Conservation (phyloP, 1,284 basidiomycete species). For the Austroboletus niveus region DNA sequence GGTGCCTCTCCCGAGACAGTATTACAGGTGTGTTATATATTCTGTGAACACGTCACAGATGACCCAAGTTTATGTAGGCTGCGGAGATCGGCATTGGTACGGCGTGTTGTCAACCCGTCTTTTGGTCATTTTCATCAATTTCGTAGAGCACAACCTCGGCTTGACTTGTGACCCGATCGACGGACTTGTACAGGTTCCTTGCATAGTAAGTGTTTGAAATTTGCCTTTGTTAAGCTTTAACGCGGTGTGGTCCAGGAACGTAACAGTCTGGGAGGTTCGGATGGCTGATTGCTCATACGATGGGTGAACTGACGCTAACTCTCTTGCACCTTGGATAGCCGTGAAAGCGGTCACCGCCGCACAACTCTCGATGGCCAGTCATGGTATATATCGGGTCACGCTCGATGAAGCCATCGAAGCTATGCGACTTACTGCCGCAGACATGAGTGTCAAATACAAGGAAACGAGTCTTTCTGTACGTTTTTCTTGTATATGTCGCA, state of each 20-base stretch:
- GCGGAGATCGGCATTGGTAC: slow-evolving; percentile 93
- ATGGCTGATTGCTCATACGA: slow-evolving; percentile 2
- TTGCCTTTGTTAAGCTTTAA: slow-evolving; percentile 5
- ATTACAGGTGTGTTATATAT: slow-evolving; percentile 49
- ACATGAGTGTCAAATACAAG: slow-evolving; percentile 90
- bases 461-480: slow-evolving; percentile 87
- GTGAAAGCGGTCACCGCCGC: slow-evolving; percentile 92
- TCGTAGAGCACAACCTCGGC: slow-evolving; percentile 78
- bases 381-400: slow-evolving; percentile 83
- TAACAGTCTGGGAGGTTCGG: slow-evolving; percentile 79
- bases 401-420: slow-evolving; percentile 96
- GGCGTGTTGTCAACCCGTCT: slow-evolving; percentile 12
- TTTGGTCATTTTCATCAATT: slow-evolving; percentile 17
- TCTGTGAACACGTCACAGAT: neutral
- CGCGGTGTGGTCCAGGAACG: slow-evolving; percentile 53
- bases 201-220: slow-evolving; percentile 62
- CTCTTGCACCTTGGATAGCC: slow-evolving; percentile 40
- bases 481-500: slow-evolving; percentile 13
- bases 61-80: slow-evolving; percentile 50
- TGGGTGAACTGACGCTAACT: slow-evolving; percentile 3
- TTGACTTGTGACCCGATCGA: slow-evolving; percentile 92
- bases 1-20: slow-evolving; percentile 83
- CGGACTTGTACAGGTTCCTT: slow-evolving; percentile 92
- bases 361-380: slow-evolving; percentile 89
- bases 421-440: slow-evolving; percentile 86